A percentile compares a stretch with the other conserved stretches of the same genome.
These are phyloP conservation scores for Epichloe festucae DNA, from an alignment of 2,329 filamentous ascomycete genomes.

Conservation along the genomic window DNA sequence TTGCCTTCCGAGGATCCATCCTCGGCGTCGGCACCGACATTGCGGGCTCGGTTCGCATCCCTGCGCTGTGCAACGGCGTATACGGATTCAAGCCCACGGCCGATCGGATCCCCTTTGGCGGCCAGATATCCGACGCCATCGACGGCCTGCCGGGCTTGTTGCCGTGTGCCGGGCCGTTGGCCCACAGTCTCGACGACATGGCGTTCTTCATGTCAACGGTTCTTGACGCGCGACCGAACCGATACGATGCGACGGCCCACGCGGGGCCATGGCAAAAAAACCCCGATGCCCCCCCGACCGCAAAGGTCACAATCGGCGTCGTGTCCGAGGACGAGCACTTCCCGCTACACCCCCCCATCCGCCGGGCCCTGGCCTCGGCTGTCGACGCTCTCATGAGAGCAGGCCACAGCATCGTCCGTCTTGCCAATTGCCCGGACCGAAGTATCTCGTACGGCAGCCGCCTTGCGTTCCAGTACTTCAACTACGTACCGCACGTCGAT, in stretches of 20 bases:
- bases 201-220: conserved; percentile 22
- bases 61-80: conserved; percentile 40
- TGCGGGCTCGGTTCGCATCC: conserved; percentile 35
- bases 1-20: conserved; percentile 12
- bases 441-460: conserved; percentile 5
- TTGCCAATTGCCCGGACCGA: conserved; percentile 13
- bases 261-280: conserved; percentile 32
- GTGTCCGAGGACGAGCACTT: conserved; percentile 32
- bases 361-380: conserved; percentile 28
- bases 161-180: conserved; percentile 29
- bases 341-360: conserved; percentile 38
- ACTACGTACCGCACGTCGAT: not conserved
- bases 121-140: conserved; percentile 12
- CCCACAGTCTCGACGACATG: conserved; percentile 21
- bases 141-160: conserved; percentile 11
- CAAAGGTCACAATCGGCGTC: conserved; percentile 32
- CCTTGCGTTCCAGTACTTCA: conserved; percentile 4
- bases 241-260: conserved; percentile 27
- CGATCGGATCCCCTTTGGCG: conserved; percentile 36
- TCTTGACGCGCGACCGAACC: conserved; percentile 27
- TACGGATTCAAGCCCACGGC: conserved; percentile 43
- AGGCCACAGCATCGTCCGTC: conserved; percentile 30
- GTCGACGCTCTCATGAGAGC: conserved; percentile 23
- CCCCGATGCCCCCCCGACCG: conserved; percentile 5
- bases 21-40: conserved; percentile 16